Percentiles rank a stretch among this genome's conserved stretches.
phyloP scores from a whole-genome alignment of 106 monocot genomes.

The Dendrobium chrysotoxum region DNA sequence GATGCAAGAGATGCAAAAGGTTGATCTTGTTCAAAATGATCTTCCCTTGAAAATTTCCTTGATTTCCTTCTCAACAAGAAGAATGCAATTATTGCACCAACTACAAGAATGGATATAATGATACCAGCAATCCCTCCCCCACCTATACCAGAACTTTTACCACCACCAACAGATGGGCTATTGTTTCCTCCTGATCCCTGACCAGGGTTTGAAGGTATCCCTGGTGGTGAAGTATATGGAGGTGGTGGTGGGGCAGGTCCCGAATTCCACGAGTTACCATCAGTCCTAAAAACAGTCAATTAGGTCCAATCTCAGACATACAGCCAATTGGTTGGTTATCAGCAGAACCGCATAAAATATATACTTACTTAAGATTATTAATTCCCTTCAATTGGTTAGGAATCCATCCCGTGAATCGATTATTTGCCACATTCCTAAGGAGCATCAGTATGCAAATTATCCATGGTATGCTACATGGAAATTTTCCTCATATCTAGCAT shows the following conservation, averaged over 20 bases:
- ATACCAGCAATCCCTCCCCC: conserved; percentile 75
- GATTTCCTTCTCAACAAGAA: conserved; percentile 43
- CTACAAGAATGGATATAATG: conserved; percentile 50
- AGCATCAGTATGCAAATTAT: conserved; percentile 8
- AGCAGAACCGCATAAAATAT: background rate
- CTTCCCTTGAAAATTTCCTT: conserved; percentile 12
- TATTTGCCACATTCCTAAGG: conserved; percentile 76
- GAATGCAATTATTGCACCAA: conserved; percentile 50
- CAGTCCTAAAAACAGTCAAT: conserved; percentile 31
- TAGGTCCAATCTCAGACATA: background rate
- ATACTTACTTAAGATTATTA: conserved; percentile 65
- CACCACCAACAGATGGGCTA: conserved; percentile 19
- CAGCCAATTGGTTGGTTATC: background rate
- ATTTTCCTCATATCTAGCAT: background rate
- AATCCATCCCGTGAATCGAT: conserved; percentile 82
- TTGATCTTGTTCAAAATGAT: conserved; percentile 30
- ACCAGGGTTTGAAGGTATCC: conserved; percentile 38
- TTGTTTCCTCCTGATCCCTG: conserved; percentile 23
- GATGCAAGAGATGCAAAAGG: conserved; percentile 28
- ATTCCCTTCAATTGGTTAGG: conserved; percentile 56
- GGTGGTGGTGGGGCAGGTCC: conserved; percentile 52
- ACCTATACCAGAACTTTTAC: conserved; percentile 43
- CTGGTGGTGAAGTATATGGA: conserved; percentile 15
- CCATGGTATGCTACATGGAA: background rate
- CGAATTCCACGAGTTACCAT: conserved; percentile 71